phyloP scores from a whole-genome alignment of 2,329 filamentous ascomycete genomes.

The Whalleya microplaca region DNA sequence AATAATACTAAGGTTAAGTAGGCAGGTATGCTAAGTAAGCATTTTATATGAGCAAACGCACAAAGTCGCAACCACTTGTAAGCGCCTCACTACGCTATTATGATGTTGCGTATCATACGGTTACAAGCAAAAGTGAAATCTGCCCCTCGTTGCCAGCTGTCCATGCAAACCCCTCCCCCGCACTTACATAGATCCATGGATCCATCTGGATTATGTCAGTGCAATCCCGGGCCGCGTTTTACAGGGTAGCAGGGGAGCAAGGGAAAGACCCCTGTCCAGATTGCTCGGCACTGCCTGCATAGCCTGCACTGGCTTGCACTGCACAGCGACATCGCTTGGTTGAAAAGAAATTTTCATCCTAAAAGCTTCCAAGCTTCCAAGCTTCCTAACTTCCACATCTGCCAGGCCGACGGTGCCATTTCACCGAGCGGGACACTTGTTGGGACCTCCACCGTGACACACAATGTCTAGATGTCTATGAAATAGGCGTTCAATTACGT shows the following conservation, averaged over 20 bases:
- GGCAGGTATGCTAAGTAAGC: too few species aligned
- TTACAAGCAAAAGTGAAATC: not conserved
- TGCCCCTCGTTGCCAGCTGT: slow-evolving; percentile 13
- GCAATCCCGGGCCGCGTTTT: not conserved
- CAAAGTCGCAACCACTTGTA: too few species aligned
- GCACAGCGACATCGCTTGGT: not conserved
- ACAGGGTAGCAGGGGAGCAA: slow-evolving; percentile 2
- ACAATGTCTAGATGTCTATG: slow-evolving; percentile 19
- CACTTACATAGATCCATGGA: slow-evolving; percentile 3
- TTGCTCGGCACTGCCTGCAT: too few species aligned
- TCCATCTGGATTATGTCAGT: not conserved
- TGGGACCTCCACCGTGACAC: slow-evolving; percentile 27
- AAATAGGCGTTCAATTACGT: slow-evolving; percentile 17
- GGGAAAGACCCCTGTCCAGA: too few species aligned
- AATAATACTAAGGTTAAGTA: too few species aligned
- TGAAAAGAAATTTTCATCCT: not conserved
- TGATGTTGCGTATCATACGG: not conserved
- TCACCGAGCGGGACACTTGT: slow-evolving; percentile 31
- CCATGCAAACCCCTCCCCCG: slow-evolving; percentile 20
- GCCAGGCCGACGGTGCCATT: slow-evolving; percentile 9
- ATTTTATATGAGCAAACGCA: too few species aligned
- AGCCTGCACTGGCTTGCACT: too few species aligned
- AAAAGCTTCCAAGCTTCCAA: not conserved
- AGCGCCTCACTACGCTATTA: too few species aligned
- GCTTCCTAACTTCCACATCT: slow-evolving; percentile 7